A percentile compares a stretch with the other conserved stretches of the same genome.
phyloP scores from a whole-genome alignment of 2,329 filamentous ascomycete species.

The Ascochyta koolunga region DNA sequence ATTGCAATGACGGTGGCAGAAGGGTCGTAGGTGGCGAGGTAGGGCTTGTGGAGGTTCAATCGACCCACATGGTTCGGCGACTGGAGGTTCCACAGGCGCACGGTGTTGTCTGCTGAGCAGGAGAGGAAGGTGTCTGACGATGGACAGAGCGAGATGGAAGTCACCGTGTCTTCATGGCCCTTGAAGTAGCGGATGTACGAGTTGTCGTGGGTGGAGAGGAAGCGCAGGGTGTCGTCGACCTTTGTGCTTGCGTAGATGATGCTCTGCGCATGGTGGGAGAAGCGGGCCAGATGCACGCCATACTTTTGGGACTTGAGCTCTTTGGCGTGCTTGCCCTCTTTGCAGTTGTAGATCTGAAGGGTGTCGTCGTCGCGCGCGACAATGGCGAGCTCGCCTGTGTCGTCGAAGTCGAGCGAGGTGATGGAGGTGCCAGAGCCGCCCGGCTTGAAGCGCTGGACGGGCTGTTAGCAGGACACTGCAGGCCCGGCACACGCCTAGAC shows the following conservation, averaged over 20 bases:
- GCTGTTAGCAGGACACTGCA: constrained; percentile 16
- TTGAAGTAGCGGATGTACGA: constrained; percentile 96
- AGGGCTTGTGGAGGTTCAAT: constrained; percentile 79
- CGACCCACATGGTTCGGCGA: constrained; percentile 81
- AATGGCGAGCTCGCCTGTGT: constrained; percentile 90
- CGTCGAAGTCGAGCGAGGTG: constrained; percentile 94
- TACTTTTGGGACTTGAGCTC: constrained; percentile 95
- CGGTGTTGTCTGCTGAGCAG: constrained; percentile 86
- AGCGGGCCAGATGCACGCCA: constrained; percentile 89
- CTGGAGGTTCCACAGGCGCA: constrained; percentile 86
- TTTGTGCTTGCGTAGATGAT: constrained; percentile 97
- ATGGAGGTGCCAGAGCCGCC: constrained; percentile 64
- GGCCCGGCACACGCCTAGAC: not conserved
- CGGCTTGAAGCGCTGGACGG: constrained; percentile 53
- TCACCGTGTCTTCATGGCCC: constrained; percentile 85
- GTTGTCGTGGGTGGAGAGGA: constrained; percentile 92
- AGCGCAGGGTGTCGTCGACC: constrained; percentile 86
- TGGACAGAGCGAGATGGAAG: constrained; percentile 81
- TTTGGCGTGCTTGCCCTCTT: constrained; percentile 88
- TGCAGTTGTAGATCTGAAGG: constrained; percentile 93
- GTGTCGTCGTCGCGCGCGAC: constrained; percentile 92
- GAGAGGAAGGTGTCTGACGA: constrained; percentile 91
- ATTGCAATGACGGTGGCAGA: constrained; percentile 91
- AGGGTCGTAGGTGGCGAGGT: constrained; percentile 88
- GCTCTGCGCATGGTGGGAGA: constrained; percentile 88